Percentiles rank a stretch among this genome's conserved stretches.
These are phyloP conservation scores for Rubroboletus pulcherrimus DNA, from an alignment of 768 basidiomycete species.

Conservation along the genomic window DNA sequence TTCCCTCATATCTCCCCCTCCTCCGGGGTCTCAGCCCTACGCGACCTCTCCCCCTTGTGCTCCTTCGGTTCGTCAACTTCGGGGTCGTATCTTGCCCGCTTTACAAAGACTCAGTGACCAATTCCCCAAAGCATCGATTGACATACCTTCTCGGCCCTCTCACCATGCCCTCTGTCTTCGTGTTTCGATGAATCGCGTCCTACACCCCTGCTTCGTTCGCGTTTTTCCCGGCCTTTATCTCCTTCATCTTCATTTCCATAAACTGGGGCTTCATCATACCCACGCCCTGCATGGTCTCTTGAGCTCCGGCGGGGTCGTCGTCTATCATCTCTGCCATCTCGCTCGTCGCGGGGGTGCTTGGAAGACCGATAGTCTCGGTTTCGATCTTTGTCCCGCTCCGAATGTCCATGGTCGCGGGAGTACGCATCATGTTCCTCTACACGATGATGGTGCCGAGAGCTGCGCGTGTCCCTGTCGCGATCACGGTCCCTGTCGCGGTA, in stretches of 20 bases:
- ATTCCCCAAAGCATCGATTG: neutral
- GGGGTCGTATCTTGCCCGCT: conserved; percentile 55
- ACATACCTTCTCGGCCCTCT: conserved; percentile 65
- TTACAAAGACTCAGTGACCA: conserved; percentile 14
- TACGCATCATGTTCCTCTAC: conserved; percentile 33
- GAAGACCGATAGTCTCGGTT: conserved; percentile 42
- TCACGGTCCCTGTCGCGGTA: conserved; percentile 36
- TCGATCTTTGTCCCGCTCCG: conserved; percentile 34
- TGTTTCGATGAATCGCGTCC: conserved; percentile 33
- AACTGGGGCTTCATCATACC: conserved; percentile 47
- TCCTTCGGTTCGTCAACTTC: conserved; percentile 44
- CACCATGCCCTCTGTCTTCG: conserved; percentile 49
- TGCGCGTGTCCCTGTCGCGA: conserved; percentile 36
- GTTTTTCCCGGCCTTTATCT: conserved; percentile 32
- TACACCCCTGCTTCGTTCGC: conserved; percentile 46
- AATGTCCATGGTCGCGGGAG: conserved; percentile 33
- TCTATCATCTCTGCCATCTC: conserved; percentile 51
- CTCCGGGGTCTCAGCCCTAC: conserved; percentile 74
- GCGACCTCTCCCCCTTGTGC: conserved; percentile 37
- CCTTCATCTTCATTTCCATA: conserved; percentile 41
- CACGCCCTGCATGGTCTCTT: conserved; percentile 39
- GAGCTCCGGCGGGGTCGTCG: conserved; percentile 40
- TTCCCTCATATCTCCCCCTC: conserved; percentile 76
- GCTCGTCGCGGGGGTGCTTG: conserved; percentile 52
- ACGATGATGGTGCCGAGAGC: conserved; percentile 32